These are phyloP conservation scores for Cryptococcus depauperatus DNA, from an alignment of 1,284 basidiomycete genomes.

Conservation along the genomic window DNA sequence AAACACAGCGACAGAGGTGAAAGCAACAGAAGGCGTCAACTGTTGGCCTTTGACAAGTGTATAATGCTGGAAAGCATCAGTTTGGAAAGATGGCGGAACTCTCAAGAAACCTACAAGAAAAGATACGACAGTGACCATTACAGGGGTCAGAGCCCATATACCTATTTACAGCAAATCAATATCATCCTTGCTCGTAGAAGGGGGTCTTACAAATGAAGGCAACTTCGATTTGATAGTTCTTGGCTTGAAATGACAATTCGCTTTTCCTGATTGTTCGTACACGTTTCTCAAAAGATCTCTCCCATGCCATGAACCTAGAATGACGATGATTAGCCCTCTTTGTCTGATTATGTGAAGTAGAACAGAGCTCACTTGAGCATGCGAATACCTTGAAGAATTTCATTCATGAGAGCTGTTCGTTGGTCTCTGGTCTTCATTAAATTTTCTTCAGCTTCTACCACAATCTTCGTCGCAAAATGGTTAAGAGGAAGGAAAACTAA, in stretches of 20 bases:
- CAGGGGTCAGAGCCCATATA: conserved; percentile 55
- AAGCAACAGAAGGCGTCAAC: conserved; percentile 76
- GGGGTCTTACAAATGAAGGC: conserved; percentile 54
- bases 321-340: background rate
- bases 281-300: conserved; percentile 73
- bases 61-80: conserved; percentile 56
- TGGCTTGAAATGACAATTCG: conserved; percentile 71
- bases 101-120: conserved; percentile 29
- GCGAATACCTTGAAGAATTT: conserved; percentile 80
- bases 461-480: conserved; percentile 74
- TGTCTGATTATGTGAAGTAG: background rate
- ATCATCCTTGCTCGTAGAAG: background rate
- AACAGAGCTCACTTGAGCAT: conserved; percentile 67
- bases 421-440: conserved; percentile 88
- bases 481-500: conserved; percentile 73
- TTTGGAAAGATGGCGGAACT: background rate
- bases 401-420: conserved; percentile 84
- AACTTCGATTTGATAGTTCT: conserved; percentile 79
- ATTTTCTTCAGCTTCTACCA: conserved; percentile 74
- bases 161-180: conserved; percentile 24
- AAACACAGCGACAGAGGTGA: conserved; percentile 67
- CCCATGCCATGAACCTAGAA: conserved; percentile 83
- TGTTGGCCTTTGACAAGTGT: conserved; percentile 52
- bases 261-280: conserved; percentile 66
- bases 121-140: conserved; percentile 44